Percentiles rank a stretch among this genome's conserved stretches.
Conservation (phyloP, 164 flowering plant genomes). For the Aristolochia fimbriata region DNA sequence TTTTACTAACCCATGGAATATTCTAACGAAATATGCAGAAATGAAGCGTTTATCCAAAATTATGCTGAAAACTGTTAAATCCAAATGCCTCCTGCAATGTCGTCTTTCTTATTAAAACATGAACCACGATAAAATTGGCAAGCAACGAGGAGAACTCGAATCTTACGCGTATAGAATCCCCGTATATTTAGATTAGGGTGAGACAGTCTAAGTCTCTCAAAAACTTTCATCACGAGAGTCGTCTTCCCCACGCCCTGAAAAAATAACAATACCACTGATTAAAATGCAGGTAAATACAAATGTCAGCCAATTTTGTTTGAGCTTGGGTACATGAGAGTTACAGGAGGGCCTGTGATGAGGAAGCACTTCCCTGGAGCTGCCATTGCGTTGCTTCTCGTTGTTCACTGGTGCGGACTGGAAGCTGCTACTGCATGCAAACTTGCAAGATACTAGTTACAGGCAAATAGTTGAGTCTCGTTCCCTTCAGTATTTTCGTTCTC, state of each 20-base stretch:
- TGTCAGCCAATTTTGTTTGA: no score
- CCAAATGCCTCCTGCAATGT: no score
- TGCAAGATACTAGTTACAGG: no score
- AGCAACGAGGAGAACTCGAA: background rate
- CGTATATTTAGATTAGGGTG: constrained; percentile 55
- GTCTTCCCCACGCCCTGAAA: constrained; percentile 76
- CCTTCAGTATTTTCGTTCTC: no score
- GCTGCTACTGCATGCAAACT: no score
- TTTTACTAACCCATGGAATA: no score
- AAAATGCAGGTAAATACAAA: background rate
- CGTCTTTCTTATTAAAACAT: no score
- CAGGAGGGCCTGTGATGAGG: constrained; percentile 10
- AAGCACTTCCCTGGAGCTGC: constrained; percentile 8
- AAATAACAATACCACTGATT: background rate
- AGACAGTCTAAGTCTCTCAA: constrained; percentile 42
- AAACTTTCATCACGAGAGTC: constrained; percentile 52
- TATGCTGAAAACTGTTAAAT: no score
- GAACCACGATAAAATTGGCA: background rate
- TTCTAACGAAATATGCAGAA: no score
- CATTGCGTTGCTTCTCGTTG: background rate
- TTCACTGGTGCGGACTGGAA: no score
- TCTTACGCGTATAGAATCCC: constrained; percentile 75
- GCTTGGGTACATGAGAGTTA: background rate
- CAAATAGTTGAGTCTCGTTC: no score
- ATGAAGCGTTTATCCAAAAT: no score